Evolutionary conservation across 169 alveolate genomes (phyloP), one percentile per base, ranked within the genome.

Genomic region (Eimeria necatrix): DNA sequence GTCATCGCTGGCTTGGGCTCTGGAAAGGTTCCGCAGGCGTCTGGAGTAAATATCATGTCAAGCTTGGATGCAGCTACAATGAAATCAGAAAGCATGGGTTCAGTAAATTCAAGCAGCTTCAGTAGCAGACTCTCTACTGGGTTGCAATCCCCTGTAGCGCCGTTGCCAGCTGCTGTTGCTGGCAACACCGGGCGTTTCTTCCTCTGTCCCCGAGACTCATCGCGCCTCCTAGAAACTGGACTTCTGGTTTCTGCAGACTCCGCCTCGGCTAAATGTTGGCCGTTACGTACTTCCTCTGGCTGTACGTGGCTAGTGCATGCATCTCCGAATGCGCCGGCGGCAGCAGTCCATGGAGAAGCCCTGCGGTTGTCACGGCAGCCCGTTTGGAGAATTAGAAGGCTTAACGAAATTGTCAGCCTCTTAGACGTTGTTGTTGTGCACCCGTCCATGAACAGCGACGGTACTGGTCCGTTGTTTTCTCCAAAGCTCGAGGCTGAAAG

Each of bases 31-130:
- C 70, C 73, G 18, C 56, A 71, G 90, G 52, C 2, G 5, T 81
- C 90, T 22, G 51, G 24, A 52, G 9, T 81, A 20, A 81, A 53
- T 20, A 81, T 14, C 73, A 10, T 14, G n/a, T 81, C 90, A 48
- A 81, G 49, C n/a, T 52, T 52, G 20, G 71, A 22, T 1, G 90
- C 90, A 20, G 90, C 90, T 12, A 71, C 8, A 10, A 81, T 8
- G 49, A 81, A 32, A 51, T 81, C 90, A n/a, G 24, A 41, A 53
- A 81, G 51, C 48, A 53, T 8, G 4, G 90, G 73, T 0, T 81
- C 90, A 16, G 90, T 71, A 59, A 81, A 18, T 5, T 81, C 90
- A 9, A 81, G 90, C 49, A 49, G 73, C 90, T 81, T 81, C 52
- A 81, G 90, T 49, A 81, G 51, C 68, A 81, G 6, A n/a, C 73